phyloP scores from a whole-genome alignment of 805 yeast genomes.

The Millerago galiae region DNA sequence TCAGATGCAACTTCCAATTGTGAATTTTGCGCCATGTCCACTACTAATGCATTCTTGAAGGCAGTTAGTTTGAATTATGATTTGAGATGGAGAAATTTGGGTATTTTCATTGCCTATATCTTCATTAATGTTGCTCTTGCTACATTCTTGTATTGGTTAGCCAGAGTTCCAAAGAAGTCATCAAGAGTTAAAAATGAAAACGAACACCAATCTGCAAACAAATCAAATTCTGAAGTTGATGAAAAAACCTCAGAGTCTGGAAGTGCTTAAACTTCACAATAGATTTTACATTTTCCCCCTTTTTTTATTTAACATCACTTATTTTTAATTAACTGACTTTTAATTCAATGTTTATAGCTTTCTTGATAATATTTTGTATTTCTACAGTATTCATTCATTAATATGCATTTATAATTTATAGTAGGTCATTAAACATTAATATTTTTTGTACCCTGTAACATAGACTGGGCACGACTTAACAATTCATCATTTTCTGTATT shows the following conservation, averaged over 20 bases:
- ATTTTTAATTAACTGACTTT: too few species aligned
- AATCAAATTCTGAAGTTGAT: background rate
- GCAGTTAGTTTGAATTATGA: slow-evolving; percentile 31
- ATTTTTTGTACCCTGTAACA: slow-evolving; percentile 22
- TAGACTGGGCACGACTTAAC: slow-evolving; percentile 20
- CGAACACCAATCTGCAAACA: background rate
- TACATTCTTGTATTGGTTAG: slow-evolving; percentile 43
- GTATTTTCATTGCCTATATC: slow-evolving; percentile 42
- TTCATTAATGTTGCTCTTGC: slow-evolving; percentile 35
- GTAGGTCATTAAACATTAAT: slow-evolving; percentile 6
- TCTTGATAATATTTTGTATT: too few species aligned
- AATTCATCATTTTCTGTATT: slow-evolving; percentile 13
- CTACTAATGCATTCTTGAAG: slow-evolving; percentile 55
- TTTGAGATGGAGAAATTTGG: slow-evolving; percentile 61
- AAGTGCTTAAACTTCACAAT: background rate
- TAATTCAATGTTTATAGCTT: too few species aligned
- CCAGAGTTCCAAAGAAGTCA: slow-evolving; percentile 65
- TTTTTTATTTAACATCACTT: too few species aligned
- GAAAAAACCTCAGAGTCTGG: slow-evolving; percentile 34
- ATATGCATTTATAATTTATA: too few species aligned
- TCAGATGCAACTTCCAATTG: slow-evolving; percentile 41
- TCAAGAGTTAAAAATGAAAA: slow-evolving; percentile 25
- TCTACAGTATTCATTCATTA: too few species aligned
- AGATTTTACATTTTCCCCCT: background rate
- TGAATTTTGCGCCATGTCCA: slow-evolving; percentile 47